phyloP scores from a whole-genome alignment of 2,329 filamentous ascomycete species.

The Diatrype stigma region DNA sequence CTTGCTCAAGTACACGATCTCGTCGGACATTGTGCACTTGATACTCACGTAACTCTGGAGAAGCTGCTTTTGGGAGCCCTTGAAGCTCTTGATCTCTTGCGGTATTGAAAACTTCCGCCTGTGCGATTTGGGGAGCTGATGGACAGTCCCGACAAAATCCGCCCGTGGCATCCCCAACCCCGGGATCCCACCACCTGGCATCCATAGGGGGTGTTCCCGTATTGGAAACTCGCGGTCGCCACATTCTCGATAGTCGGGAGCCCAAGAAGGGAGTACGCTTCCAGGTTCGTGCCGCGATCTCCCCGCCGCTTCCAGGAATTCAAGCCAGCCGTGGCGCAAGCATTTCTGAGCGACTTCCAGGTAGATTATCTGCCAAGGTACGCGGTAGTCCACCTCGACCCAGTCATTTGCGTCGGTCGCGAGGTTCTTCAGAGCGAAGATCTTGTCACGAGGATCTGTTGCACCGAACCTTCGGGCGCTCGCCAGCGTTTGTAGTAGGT shows the following conservation, averaged over 20 bases:
- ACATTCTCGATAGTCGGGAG: constrained; percentile 10
- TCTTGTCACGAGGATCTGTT: constrained; percentile 19
- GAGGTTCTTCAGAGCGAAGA: constrained; percentile 18
- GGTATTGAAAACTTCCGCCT: constrained; percentile 6
- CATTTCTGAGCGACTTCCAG: constrained; percentile 14
- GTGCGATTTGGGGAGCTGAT: neutral
- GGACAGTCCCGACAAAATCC: neutral
- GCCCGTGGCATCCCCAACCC: constrained; percentile 8
- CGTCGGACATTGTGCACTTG: constrained; percentile 18
- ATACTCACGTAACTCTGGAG: constrained; percentile 18
- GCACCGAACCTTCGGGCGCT: constrained; percentile 14
- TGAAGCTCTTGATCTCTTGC: constrained; percentile 10
- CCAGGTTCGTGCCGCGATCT: constrained; percentile 9
- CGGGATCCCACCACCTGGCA: constrained; percentile 4
- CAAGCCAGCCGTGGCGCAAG: constrained; percentile 10
- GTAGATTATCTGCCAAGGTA: constrained; percentile 19
- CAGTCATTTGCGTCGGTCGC: constrained; percentile 12
- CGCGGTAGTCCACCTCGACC: constrained; percentile 18
- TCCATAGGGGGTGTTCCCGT: constrained; percentile 4
- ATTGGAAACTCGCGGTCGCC: neutral
- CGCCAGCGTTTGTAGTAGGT: constrained; percentile 8
- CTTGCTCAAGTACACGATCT: constrained; percentile 16
- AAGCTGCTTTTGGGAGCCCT: constrained; percentile 11
- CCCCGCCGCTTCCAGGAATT: constrained; percentile 15
- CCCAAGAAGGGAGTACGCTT: constrained; percentile 17